Percentiles rank a stretch among this genome's conserved stretches.
Conservation (phyloP, 1,284 basidiomycete species). For the Apiotrichum porosum region DNA sequence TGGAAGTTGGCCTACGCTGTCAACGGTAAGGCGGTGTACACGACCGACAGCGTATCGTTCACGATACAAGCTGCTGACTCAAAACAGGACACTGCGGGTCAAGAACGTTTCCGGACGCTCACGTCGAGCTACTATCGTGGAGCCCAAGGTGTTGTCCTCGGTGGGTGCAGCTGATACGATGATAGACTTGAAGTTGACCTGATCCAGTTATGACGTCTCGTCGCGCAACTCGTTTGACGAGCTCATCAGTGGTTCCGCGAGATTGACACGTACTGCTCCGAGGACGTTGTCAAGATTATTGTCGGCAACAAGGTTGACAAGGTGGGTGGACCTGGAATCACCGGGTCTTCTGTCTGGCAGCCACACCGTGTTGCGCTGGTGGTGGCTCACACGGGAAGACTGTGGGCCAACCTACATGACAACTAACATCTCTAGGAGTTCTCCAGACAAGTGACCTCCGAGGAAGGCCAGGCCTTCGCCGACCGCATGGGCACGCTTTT, state of each 20-base stretch:
- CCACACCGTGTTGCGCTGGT: too few relatives aligned
- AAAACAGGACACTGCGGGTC: conserved; percentile 94
- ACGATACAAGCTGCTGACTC: too few relatives aligned
- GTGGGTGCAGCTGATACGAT: conserved; percentile 55
- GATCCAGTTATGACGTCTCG: conserved; percentile 78
- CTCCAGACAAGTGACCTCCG: conserved; percentile 74
- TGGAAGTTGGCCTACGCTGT: too few relatives aligned
- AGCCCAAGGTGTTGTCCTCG: conserved; percentile 66
- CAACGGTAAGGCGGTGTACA: too few relatives aligned
- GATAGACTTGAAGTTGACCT: neutral
- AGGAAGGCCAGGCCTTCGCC: conserved; percentile 79
- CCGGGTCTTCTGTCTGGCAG: too few relatives aligned
- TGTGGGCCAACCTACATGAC: too few relatives aligned
- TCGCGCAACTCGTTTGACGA: conserved; percentile 87
- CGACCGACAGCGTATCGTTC: too few relatives aligned
- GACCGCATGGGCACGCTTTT: conserved; percentile 75
- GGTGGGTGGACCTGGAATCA: too few relatives aligned
- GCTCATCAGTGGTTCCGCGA: conserved; percentile 88
- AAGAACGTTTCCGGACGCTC: conserved; percentile 94
- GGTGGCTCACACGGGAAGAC: too few relatives aligned
- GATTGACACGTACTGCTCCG: conserved; percentile 85
- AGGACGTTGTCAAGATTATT: conserved; percentile 87
- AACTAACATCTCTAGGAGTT: too few relatives aligned
- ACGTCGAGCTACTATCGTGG: conserved; percentile 92
- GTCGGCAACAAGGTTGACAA: conserved; percentile 95